Conservation (phyloP, 768 basidiomycete species). For the Megacollybia marginata region DNA sequence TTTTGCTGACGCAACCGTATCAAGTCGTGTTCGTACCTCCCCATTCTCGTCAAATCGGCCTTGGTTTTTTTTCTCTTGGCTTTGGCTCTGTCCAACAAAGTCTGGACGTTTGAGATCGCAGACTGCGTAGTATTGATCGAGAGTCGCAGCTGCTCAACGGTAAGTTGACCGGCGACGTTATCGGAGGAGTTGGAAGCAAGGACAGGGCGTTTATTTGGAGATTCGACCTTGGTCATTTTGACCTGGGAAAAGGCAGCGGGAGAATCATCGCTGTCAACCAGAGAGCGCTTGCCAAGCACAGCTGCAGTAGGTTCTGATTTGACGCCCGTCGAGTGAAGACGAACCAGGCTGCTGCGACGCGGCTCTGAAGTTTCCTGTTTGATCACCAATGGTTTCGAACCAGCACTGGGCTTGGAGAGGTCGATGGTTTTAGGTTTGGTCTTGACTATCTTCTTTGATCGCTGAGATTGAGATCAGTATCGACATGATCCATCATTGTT, state of each 20-base stretch:
- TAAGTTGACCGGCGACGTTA: neutral
- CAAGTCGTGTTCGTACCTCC: constrained; percentile 6
- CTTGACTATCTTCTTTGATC: neutral
- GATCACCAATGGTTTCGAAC: too few species aligned
- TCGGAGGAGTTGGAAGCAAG: constrained; percentile 7
- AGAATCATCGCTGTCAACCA: constrained; percentile 17
- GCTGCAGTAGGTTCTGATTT: constrained; percentile 23
- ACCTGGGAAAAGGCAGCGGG: neutral
- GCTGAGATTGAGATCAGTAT: too few species aligned
- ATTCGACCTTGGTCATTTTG: constrained; percentile 19
- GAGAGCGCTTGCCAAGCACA: constrained; percentile 30
- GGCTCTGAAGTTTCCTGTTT: neutral
- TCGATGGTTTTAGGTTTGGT: too few species aligned
- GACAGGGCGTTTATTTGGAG: constrained; percentile 18
- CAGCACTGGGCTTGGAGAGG: too few species aligned
- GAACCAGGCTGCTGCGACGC: neutral
- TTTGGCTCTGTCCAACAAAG: constrained; percentile 4
- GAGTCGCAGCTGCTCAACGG: neutral
- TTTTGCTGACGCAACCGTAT: constrained; percentile 7
- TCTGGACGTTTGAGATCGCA: constrained; percentile 2
- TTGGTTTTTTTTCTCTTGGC: constrained; percentile 14
- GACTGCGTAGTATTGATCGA: constrained; percentile 6
- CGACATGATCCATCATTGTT: constrained; percentile 1
- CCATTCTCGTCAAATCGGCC: constrained; percentile 11
- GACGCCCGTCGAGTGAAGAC: constrained; percentile 2